phyloP scores from a whole-genome alignment of 768 basidiomycete species.

The Neoboletus magnificus region DNA sequence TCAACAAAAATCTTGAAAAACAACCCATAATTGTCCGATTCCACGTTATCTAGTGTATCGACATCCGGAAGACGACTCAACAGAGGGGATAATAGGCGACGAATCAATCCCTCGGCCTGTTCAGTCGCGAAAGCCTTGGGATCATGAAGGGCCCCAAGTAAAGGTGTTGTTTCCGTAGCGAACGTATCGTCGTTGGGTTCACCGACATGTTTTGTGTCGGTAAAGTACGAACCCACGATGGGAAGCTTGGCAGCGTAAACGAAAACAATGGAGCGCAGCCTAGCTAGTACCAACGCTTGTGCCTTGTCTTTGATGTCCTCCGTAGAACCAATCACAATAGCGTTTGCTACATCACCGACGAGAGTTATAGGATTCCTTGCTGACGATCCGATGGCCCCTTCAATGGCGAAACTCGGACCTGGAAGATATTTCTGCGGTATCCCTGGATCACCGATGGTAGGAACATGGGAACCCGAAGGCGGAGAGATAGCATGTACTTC shows the following conservation, averaged over 20 bases:
- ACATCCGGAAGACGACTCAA: constrained; percentile 16
- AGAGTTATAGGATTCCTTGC: background rate
- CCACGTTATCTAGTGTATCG: constrained; percentile 15
- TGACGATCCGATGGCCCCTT: background rate
- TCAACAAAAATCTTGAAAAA: constrained; percentile 16
- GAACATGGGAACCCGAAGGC: background rate
- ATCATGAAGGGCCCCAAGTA: constrained; percentile 22
- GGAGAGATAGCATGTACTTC: background rate
- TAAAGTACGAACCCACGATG: constrained; percentile 22
- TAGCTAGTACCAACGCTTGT: background rate
- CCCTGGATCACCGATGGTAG: background rate
- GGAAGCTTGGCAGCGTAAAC: constrained; percentile 19
- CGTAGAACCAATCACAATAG: background rate
- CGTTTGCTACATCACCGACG: background rate
- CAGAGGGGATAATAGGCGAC: constrained; percentile 13
- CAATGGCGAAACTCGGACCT: background rate
- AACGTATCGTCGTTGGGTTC: background rate
- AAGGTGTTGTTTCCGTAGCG: constrained; percentile 24
- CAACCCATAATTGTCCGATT: constrained; percentile 1
- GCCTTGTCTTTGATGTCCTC: constrained; percentile 5
- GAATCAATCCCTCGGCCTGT: constrained; percentile 17
- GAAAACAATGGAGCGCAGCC: constrained; percentile 8
- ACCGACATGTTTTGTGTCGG: background rate
- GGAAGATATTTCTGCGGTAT: background rate
- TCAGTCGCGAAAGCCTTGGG: constrained; percentile 19